phyloP scores from a whole-genome alignment of 1,139 yeast species.

The Debaryomycetaceae sp. region DNA sequence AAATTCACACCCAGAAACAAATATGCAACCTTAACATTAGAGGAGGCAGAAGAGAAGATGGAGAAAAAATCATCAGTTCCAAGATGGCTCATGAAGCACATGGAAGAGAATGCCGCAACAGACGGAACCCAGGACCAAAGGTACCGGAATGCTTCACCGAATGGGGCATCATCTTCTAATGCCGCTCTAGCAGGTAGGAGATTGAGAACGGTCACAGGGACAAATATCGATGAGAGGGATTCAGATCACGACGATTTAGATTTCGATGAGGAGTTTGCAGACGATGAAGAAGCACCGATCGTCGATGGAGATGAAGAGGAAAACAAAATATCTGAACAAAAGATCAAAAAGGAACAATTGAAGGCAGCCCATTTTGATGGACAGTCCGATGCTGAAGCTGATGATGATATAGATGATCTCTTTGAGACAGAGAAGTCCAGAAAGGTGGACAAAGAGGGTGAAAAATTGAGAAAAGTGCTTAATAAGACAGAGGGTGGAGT shows the following conservation, averaged over 20 bases:
- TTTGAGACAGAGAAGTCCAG: slow-evolving; percentile 61
- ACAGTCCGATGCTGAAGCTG: slow-evolving; percentile 54
- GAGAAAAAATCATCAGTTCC: slow-evolving; percentile 77
- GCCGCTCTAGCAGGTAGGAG: slow-evolving; percentile 26
- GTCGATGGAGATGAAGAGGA: slow-evolving; percentile 97
- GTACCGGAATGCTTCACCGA: slow-evolving; percentile 30
- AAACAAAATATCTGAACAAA: slow-evolving; percentile 81
- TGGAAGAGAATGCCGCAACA: slow-evolving; percentile 58
- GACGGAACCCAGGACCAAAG: slow-evolving; percentile 46
- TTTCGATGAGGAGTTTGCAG: slow-evolving; percentile 95
- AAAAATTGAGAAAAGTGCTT: slow-evolving; percentile 76
- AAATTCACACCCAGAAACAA: slow-evolving; percentile 90
- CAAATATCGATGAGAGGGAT: slow-evolving; percentile 51
- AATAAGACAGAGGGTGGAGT: slow-evolving; percentile 86
- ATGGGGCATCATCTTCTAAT: slow-evolving; percentile 7
- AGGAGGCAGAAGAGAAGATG: slow-evolving; percentile 96
- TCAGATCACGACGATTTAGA: slow-evolving; percentile 91
- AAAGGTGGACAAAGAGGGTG: slow-evolving; percentile 89
- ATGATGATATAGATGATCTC: slow-evolving; percentile 60
- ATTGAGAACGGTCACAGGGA: slow-evolving; percentile 57
- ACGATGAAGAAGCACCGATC: slow-evolving; percentile 97
- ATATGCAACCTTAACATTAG: slow-evolving; percentile 89
- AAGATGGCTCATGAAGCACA: slow-evolving; percentile 94
- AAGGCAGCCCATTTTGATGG: slow-evolving; percentile 75
- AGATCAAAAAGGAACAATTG: slow-evolving; percentile 87